Conservation (phyloP, 2,329 filamentous ascomycete genomes). For the Alternaria rosae region DNA sequence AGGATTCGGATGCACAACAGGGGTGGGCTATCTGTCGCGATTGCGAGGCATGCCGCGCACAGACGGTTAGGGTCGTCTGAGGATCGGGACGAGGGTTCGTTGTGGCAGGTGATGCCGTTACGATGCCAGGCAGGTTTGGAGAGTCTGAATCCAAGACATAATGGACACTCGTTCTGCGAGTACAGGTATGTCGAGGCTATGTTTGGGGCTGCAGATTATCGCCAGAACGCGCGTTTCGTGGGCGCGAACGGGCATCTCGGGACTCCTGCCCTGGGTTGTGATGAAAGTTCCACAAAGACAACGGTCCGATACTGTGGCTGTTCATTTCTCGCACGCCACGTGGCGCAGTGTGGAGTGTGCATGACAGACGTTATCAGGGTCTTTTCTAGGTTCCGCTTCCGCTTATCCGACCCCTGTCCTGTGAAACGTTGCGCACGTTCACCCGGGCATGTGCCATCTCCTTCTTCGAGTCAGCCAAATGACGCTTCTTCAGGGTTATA, state of each 20-base stretch:
- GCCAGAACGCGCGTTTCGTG: conserved; percentile 4
- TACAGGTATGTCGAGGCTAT: neutral
- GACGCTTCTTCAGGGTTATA: neutral
- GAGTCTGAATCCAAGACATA: neutral
- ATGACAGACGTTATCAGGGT: conserved; percentile 5
- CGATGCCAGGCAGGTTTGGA: conserved; percentile 1
- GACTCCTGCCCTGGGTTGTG: conserved; percentile 4
- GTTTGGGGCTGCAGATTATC: neutral
- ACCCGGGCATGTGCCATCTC: conserved; percentile 2
- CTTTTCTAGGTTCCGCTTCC: neutral
- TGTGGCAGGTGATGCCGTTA: conserved; percentile 8
- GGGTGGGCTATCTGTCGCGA: conserved; percentile 3
- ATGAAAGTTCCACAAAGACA: neutral
- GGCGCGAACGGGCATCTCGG: neutral
- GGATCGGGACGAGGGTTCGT: conserved; percentile 5
- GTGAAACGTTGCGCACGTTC: conserved; percentile 13
- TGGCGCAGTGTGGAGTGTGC: conserved; percentile 10
- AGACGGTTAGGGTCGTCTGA: conserved; percentile 6
- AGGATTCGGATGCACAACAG: conserved; percentile 8
- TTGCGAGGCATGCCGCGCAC: conserved; percentile 7
- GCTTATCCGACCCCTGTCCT: neutral
- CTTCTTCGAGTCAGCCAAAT: conserved; percentile 4
- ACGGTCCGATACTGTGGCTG: neutral
- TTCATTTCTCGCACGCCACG: conserved; percentile 9
- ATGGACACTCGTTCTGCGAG: neutral